A percentile compares a stretch with the other conserved stretches of the same genome.
Conservation (phyloP, 441 rosid genomes). For the Pelargonium myrrhifolium region DNA sequence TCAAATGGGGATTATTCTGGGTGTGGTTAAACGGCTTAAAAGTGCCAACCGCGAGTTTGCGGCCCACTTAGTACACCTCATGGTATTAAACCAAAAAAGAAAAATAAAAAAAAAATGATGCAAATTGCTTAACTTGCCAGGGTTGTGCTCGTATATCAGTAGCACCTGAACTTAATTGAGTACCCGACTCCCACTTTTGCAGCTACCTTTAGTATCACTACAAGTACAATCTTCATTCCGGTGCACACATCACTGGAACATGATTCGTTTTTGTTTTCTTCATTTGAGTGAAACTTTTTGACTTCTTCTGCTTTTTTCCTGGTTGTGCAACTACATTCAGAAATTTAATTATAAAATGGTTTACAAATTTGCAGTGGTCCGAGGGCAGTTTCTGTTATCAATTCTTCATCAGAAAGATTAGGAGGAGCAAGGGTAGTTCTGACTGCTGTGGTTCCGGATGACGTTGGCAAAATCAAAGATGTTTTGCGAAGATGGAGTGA, state of each 20-base stretch:
- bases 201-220: background rate
- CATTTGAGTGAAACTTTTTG: background rate
- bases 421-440: conserved; percentile 76
- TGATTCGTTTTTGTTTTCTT: background rate
- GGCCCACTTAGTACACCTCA: no score
- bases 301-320: background rate
- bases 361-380: conserved; percentile 62
- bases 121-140: background rate
- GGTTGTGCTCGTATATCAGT: background rate
- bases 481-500: conserved; percentile 75
- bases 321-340: background rate
- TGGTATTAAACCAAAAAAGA: no score
- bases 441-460: conserved; percentile 74
- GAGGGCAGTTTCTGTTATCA: conserved; percentile 63
- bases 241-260: background rate
- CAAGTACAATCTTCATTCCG: background rate
- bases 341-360: conserved; percentile 10
- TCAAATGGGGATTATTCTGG: no score
- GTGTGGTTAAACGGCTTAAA: no score
- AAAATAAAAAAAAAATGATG: background rate
- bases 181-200: background rate
- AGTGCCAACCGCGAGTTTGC: no score
- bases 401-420: conserved; percentile 74
- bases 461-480: conserved; percentile 58
- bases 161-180: background rate